These are phyloP conservation scores for Aspergillus novofumigatus DNA, from an alignment of 2,329 filamentous ascomycete genomes.

Conservation along the genomic window DNA sequence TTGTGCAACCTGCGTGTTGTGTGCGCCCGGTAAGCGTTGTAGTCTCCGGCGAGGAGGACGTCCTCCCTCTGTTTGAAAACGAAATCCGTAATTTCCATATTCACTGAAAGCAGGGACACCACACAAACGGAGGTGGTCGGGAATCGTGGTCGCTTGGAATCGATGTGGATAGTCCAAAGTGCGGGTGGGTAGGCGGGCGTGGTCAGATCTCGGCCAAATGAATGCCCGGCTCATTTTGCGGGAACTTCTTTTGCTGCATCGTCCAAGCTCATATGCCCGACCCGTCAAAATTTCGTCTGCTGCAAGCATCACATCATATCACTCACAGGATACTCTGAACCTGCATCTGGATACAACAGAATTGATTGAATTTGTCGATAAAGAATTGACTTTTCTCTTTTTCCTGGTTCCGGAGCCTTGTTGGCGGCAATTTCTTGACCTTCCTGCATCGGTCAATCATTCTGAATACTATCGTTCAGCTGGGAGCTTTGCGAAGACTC, in stretches of 20 bases:
- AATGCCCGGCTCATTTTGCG: conserved; percentile 25
- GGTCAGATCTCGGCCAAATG: conserved; percentile 30
- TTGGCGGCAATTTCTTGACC: conserved; percentile 4
- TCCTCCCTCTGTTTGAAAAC: conserved; percentile 75
- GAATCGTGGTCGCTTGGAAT: not conserved
- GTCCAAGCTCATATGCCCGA: conserved; percentile 14
- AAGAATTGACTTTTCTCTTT: not conserved
- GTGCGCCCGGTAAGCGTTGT: conserved; percentile 76
- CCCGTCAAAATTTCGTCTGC: conserved; percentile 17
- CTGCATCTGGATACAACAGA: not conserved
- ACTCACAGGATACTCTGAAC: not conserved
- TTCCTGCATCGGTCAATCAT: conserved; percentile 7
- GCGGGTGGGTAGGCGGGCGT: conserved; percentile 24
- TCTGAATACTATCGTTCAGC: conserved; percentile 4
- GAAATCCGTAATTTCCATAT: conserved; percentile 87
- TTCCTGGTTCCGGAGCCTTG: not conserved
- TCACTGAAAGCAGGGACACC: not conserved
- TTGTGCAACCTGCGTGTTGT: conserved; percentile 77
- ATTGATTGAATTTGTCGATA: not conserved
- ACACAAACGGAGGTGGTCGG: not conserved
- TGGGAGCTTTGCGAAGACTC: conserved; percentile 1
- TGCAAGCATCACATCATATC: conserved; percentile 6
- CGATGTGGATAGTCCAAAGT: conserved; percentile 4
- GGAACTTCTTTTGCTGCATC: conserved; percentile 25
- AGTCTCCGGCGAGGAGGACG: conserved; percentile 82